Percentiles rank a stretch among this genome's conserved stretches.
These are phyloP conservation scores for Areca catechu DNA, from an alignment of 176 grass and related monocot species.

Conservation along the genomic window DNA sequence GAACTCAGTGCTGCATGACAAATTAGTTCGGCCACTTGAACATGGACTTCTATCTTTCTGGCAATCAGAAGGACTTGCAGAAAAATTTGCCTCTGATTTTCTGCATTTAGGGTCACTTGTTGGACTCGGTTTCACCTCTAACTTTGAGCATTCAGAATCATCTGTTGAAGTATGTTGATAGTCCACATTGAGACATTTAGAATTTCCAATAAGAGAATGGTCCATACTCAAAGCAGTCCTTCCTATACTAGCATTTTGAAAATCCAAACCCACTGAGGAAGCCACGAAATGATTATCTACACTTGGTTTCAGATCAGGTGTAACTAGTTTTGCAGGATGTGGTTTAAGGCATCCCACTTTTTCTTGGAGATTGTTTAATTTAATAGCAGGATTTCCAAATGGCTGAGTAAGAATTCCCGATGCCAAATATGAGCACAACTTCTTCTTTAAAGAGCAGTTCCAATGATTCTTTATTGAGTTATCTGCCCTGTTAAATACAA, in stretches of 20 bases:
- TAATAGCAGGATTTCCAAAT: neutral
- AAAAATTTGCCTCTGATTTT: neutral
- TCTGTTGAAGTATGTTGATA: neutral
- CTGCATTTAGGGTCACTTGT: neutral
- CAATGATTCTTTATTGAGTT: slow-evolving; percentile 13
- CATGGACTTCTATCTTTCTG: neutral
- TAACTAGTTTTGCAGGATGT: neutral
- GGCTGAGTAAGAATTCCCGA: neutral
- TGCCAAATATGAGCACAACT: neutral
- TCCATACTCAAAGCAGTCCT: neutral
- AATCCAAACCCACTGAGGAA: neutral
- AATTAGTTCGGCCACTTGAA: neutral
- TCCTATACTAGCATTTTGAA: neutral
- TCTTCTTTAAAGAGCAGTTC: slow-evolving; percentile 15
- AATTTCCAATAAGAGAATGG: neutral
- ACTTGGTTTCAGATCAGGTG: neutral
- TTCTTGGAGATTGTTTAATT: neutral
- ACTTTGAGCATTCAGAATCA: neutral
- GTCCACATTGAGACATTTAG: neutral
- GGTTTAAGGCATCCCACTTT: neutral
- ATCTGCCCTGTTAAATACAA: slow-evolving; percentile 3
- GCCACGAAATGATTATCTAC: neutral
- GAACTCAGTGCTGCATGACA: neutral
- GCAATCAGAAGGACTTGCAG: neutral
- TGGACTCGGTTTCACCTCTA: neutral